phyloP scores from a whole-genome alignment of 768 basidiomycete species.

The Boletus patriciae region DNA sequence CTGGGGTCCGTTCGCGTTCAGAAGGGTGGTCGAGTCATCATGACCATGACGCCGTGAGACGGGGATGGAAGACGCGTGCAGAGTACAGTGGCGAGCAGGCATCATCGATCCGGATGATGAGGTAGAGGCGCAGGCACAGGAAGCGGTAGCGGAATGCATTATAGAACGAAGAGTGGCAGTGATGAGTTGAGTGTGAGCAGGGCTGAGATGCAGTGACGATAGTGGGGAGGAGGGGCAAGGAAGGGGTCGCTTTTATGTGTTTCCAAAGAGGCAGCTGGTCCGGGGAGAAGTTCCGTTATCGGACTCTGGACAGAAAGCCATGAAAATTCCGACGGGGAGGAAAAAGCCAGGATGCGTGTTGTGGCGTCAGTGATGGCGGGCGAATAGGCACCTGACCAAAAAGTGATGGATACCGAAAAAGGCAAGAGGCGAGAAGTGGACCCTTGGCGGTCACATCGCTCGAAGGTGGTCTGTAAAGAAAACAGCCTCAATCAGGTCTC shows the following conservation, averaged over 20 bases:
- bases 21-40: slow-evolving; percentile 32
- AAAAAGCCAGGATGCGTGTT: slow-evolving; percentile 34
- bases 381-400: slow-evolving; percentile 32
- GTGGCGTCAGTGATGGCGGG: slow-evolving; percentile 39
- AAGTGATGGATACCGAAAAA: slow-evolving; percentile 21
- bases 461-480: slow-evolving; percentile 22
- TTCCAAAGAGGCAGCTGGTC: slow-evolving; percentile 27
- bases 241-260: slow-evolving; percentile 28
- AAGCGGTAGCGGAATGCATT: slow-evolving; percentile 25
- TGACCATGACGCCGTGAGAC: slow-evolving; percentile 23
- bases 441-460: slow-evolving; percentile 35
- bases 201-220: slow-evolving; percentile 1
- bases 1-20: slow-evolving; percentile 63
- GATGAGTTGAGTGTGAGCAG: background rate
- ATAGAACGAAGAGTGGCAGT: background rate
- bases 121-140: slow-evolving; percentile 16
- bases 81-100: slow-evolving; percentile 5
- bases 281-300: slow-evolving; percentile 38
- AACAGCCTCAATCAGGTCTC: slow-evolving; percentile 20
- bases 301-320: slow-evolving; percentile 34
- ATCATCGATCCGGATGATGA: slow-evolving; percentile 7
- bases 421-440: slow-evolving; percentile 17
- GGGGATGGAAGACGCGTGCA: slow-evolving; percentile 20
- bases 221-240: background rate
- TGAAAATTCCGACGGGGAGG: slow-evolving; percentile 34